phyloP scores from a whole-genome alignment of 306 rosid species.

The Cucurbita pepo region DNA sequence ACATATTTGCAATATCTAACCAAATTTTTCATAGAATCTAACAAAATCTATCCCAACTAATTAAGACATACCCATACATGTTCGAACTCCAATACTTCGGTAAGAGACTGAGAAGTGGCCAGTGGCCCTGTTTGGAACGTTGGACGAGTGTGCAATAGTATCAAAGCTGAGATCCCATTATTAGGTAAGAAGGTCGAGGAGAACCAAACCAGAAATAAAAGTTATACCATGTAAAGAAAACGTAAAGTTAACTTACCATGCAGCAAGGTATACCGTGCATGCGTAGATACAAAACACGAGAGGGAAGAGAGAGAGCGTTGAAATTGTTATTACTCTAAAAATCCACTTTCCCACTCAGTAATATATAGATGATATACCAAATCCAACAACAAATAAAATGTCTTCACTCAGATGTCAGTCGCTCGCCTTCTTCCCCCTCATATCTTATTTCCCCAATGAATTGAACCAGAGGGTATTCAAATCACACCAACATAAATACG shows the following conservation, averaged over 20 bases:
- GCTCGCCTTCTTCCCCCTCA: neutral
- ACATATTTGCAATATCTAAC: neutral
- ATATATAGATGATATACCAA: slow-evolving; percentile 4
- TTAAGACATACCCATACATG: no score
- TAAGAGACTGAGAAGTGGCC: neutral
- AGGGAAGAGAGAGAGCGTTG: neutral
- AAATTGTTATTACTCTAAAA: neutral
- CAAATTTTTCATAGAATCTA: no score
- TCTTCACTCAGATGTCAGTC: neutral
- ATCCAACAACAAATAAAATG: slow-evolving; percentile 1
- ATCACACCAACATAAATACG: neutral
- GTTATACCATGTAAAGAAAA: neutral
- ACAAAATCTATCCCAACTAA: no score
- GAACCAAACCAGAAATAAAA: neutral
- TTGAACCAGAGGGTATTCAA: slow-evolving; percentile 9
- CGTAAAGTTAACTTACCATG: neutral
- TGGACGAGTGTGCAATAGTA: neutral
- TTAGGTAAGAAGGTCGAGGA: neutral
- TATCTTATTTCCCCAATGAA: slow-evolving; percentile 11
- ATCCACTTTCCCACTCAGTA: neutral
- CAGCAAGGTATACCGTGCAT: neutral
- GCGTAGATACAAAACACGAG: neutral
- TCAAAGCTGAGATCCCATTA: neutral
- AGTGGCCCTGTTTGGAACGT: neutral
- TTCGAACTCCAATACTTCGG: no score